Percentiles rank a stretch among this genome's conserved stretches.
Conservation (phyloP, 2,329 filamentous ascomycete species). For the Colletotrichum lupini region DNA sequence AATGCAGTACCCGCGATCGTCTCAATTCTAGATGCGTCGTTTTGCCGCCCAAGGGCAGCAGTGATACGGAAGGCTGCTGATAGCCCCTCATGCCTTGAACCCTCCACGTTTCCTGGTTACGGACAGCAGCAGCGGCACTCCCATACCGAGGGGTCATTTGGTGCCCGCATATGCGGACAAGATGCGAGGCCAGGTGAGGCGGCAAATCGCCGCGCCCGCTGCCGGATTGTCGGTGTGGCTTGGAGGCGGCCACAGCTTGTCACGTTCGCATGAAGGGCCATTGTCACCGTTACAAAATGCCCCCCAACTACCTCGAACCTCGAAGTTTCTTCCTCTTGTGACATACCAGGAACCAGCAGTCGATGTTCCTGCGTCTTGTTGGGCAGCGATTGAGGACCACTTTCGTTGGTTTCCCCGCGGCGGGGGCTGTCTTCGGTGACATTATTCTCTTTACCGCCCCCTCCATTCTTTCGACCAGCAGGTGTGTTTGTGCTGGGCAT, state of each 20-base stretch:
- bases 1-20: slow-evolving; percentile 4
- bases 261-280: slow-evolving; percentile 15
- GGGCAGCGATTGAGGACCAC: slow-evolving; percentile 22
- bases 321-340: neutral
- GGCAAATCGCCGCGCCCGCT: slow-evolving; percentile 10
- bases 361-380: slow-evolving; percentile 4
- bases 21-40: slow-evolving; percentile 18
- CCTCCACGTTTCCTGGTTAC: neutral
- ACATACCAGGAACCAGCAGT: neutral
- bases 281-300: neutral
- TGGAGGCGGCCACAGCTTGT: neutral
- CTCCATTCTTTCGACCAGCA: neutral
- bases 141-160: slow-evolving; percentile 21
- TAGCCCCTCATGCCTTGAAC: neutral
- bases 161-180: slow-evolving; percentile 8
- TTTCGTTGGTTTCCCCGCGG: neutral
- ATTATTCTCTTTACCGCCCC: neutral
- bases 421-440: neutral
- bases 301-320: neutral
- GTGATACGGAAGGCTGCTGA: slow-evolving; percentile 17
- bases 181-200: slow-evolving; percentile 15
- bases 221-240: slow-evolving; percentile 31
- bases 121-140: neutral
- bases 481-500: slow-evolving; percentile 6
- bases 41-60: neutral